These are phyloP conservation scores for Baorangia bicolor DNA, from an alignment of 768 basidiomycete genomes.

Conservation along the genomic window DNA sequence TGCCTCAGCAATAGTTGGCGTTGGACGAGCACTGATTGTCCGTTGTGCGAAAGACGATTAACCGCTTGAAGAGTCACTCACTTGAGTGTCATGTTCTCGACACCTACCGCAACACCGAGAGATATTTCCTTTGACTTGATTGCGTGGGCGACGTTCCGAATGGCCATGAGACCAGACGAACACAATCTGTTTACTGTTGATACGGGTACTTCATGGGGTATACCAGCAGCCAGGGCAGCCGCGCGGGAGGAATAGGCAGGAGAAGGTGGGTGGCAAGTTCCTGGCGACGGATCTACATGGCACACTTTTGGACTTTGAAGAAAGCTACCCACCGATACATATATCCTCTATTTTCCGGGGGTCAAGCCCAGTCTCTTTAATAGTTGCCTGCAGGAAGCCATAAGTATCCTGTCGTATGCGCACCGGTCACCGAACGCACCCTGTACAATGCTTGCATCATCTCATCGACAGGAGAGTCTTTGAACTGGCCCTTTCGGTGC, in stretches of 20 bases:
- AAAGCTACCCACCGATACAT: constrained; percentile 61
- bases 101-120: constrained; percentile 81
- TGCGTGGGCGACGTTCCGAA: constrained; percentile 84
- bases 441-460: constrained; percentile 80
- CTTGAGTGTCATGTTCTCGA: constrained; percentile 84
- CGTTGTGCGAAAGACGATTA: background rate
- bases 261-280: constrained; percentile 81
- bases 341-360: constrained; percentile 78
- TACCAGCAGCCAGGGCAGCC: constrained; percentile 84
- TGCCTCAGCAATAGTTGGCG: constrained; percentile 58
- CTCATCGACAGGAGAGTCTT: constrained; percentile 85
- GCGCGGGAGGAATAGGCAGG: constrained; percentile 82
- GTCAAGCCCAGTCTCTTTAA: constrained; percentile 65
- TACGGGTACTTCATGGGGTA: constrained; percentile 84
- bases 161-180: constrained; percentile 92
- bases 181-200: constrained; percentile 92
- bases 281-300: constrained; percentile 35
- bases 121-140: constrained; percentile 82
- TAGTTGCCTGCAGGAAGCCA: constrained; percentile 49
- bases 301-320: background rate
- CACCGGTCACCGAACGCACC: constrained; percentile 37
- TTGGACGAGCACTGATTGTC: constrained; percentile 61
- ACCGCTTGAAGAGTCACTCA: constrained; percentile 30
- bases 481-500: constrained; percentile 90
- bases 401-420: background rate